Conservation (phyloP, 169 alveolate genomes). For the Babesia ovata region DNA sequence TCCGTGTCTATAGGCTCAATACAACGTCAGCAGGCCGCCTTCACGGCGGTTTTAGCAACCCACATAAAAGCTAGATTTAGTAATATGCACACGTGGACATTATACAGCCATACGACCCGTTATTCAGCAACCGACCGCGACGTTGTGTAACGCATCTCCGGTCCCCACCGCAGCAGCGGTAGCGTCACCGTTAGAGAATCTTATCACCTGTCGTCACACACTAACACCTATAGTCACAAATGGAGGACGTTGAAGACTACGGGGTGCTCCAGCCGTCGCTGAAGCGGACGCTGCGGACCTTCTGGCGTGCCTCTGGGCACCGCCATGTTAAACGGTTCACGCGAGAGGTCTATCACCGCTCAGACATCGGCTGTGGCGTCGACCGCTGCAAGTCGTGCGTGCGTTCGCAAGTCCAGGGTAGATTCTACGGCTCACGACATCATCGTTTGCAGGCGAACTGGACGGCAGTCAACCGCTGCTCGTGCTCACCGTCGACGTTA, state of each 20-base stretch:
- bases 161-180: too few relatives aligned
- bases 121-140: too few relatives aligned
- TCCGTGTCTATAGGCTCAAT: too few relatives aligned
- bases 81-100: too few relatives aligned
- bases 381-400: slow-evolving; percentile 27
- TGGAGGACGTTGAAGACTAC: background rate
- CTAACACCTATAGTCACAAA: background rate
- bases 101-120: too few relatives aligned
- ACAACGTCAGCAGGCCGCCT: too few relatives aligned
- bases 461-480: slow-evolving; percentile 33
- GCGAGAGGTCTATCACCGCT: slow-evolving; percentile 57
- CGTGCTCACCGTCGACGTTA: slow-evolving; percentile 51
- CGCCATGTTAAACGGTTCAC: slow-evolving; percentile 43
- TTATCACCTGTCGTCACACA: background rate
- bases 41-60: too few relatives aligned
- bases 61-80: too few relatives aligned
- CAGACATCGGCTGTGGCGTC: slow-evolving; percentile 64
- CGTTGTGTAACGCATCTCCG: too few relatives aligned
- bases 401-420: slow-evolving; percentile 21
- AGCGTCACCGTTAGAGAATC: too few relatives aligned
- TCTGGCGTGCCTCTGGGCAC: slow-evolving; percentile 65
- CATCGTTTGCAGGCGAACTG: background rate
- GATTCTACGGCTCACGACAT: background rate
- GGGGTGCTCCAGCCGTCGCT: slow-evolving; percentile 15
- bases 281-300: slow-evolving; percentile 34